A percentile compares a stretch with the other conserved stretches of the same genome.
These are phyloP conservation scores for Incumbomyces delicatus DNA, from an alignment of 2,329 filamentous ascomycete genomes.

Conservation along the genomic window DNA sequence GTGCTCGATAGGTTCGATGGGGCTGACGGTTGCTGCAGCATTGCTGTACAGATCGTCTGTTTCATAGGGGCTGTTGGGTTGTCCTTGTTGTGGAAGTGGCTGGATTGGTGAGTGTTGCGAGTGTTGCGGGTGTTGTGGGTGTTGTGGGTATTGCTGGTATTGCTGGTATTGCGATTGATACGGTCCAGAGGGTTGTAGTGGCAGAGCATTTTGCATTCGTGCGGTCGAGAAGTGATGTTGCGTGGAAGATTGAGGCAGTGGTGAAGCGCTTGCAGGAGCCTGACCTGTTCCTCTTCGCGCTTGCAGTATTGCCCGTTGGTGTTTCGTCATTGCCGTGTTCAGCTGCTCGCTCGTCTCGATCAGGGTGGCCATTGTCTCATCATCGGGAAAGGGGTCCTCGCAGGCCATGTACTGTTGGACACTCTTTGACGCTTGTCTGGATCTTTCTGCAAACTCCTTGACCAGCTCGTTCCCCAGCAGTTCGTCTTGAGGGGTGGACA, in stretches of 20 bases:
- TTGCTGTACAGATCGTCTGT: background rate
- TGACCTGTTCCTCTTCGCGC: constrained; percentile 36
- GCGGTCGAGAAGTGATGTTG: constrained; percentile 12
- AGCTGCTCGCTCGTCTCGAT: constrained; percentile 94
- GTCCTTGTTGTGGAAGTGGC: constrained; percentile 7
- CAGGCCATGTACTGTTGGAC: constrained; percentile 79
- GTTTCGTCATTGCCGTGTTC: constrained; percentile 68
- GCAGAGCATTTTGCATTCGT: constrained; percentile 11
- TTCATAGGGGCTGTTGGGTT: background rate
- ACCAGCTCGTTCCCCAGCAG: constrained; percentile 77
- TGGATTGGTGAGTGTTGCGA: constrained; percentile 8
- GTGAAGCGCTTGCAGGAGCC: constrained; percentile 1
- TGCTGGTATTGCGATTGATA: constrained; percentile 5
- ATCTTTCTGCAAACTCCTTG: constrained; percentile 83
- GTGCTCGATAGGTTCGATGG: background rate
- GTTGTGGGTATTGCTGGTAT: constrained; percentile 11
- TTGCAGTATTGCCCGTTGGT: constrained; percentile 65
- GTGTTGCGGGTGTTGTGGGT: no score
- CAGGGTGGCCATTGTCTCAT: constrained; percentile 83
- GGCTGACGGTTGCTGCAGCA: background rate
- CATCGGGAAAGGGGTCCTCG: constrained; percentile 71
- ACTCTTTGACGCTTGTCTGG: constrained; percentile 66
- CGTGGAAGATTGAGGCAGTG: constrained; percentile 2
- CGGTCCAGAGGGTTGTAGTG: constrained; percentile 7
- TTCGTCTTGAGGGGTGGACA: constrained; percentile 69